These are phyloP conservation scores for Furculomyces boomerangus DNA, from an alignment of 371 early-diverging fungal species.

Conservation along the genomic window DNA sequence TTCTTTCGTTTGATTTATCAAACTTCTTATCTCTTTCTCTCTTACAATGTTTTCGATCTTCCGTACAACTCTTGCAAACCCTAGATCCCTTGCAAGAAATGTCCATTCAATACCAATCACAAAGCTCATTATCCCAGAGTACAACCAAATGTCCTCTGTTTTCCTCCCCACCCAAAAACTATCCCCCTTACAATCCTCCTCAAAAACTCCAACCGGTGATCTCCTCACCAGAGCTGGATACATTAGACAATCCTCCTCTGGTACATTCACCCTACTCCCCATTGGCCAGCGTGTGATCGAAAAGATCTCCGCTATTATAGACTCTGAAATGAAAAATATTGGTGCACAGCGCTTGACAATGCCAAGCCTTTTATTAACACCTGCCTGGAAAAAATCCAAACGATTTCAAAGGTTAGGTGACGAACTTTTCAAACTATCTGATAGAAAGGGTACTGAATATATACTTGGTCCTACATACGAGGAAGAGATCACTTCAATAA, in stretches of 20 bases:
- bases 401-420: conserved; percentile 52
- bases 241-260: conserved; percentile 27
- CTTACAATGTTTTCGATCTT: too few species aligned
- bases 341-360: conserved; percentile 57
- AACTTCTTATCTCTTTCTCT: not conserved
- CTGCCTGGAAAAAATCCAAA: conserved; percentile 60
- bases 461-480: conserved; percentile 80
- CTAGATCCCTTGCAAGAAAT: not conserved
- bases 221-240: conserved; percentile 22
- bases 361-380: conserved; percentile 43
- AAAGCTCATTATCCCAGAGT: conserved; percentile 5
- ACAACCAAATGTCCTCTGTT: conserved; percentile 14
- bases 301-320: conserved; percentile 59
- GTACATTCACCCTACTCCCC: conserved; percentile 66
- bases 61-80: not conserved
- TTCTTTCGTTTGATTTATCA: not conserved
- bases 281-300: conserved; percentile 49
- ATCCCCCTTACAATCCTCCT: too few species aligned
- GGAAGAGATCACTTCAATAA: conserved; percentile 69
- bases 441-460: conserved; percentile 52
- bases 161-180: conserved; percentile 17
- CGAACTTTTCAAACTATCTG: conserved; percentile 58
- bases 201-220: conserved; percentile 8
- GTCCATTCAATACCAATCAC: not conserved
- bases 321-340: conserved; percentile 48